phyloP scores from a whole-genome alignment of 805 yeast genomes.

The Naumovozyma dairenensis region DNA sequence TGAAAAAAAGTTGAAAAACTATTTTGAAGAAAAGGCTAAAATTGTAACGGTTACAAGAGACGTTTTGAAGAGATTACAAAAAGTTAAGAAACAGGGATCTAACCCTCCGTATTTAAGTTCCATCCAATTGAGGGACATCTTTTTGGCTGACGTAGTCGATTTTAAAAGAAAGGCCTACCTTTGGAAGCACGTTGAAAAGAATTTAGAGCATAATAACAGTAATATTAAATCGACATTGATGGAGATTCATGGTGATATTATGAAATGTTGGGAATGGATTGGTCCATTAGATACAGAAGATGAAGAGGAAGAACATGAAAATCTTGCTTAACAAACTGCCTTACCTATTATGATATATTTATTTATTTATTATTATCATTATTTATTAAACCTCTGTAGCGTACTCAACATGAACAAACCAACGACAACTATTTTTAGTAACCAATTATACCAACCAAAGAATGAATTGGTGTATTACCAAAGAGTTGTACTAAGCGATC shows the following conservation, averaged over 20 bases:
- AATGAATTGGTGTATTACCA: no score
- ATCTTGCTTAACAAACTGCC: no score
- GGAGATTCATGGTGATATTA: constrained; percentile 80
- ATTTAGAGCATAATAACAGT: constrained; percentile 50
- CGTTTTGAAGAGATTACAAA: constrained; percentile 41
- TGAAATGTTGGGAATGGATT: constrained; percentile 84
- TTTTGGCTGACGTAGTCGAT: constrained; percentile 31
- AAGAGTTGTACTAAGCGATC: no score
- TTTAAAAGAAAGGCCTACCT: constrained; percentile 32
- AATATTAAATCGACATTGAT: constrained; percentile 51
- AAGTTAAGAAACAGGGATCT: constrained; percentile 20
- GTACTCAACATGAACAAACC: no score
- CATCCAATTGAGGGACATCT: constrained; percentile 62
- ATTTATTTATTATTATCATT: no score
- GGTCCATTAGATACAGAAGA: constrained; percentile 25
- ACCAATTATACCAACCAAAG: no score
- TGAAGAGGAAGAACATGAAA: background rate
- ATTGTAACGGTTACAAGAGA: constrained; percentile 39
- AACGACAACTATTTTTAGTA: no score
- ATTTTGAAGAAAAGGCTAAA: constrained; percentile 32
- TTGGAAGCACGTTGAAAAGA: constrained; percentile 50
- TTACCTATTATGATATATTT: no score
- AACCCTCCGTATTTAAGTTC: constrained; percentile 47
- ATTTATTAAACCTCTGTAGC: no score
- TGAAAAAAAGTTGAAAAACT: constrained; percentile 30